Evolutionary conservation across 352 stramenopile species (phyloP).

Genomic region (Ophiocytium majus): DNA sequence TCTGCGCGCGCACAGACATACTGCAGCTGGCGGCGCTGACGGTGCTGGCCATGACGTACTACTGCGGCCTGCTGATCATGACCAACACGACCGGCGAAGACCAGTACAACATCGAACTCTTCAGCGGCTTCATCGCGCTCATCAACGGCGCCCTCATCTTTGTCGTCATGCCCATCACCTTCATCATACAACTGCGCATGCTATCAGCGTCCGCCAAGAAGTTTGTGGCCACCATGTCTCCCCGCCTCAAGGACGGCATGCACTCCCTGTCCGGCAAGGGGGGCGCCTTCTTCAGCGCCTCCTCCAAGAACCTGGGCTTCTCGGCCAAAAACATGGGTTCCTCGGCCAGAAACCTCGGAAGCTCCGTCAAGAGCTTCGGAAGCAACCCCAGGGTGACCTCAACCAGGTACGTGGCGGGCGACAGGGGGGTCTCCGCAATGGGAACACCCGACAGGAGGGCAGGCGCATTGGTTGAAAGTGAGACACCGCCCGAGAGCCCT

Average conservation of each 20-base stretch:
- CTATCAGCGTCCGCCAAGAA: not conserved
- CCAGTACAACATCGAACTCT: not conserved
- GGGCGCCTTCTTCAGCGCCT: not conserved
- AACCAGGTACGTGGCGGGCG: not conserved
- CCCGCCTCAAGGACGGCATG: not conserved
- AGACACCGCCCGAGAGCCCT: too few species aligned
- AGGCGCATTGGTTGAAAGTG: too few species aligned
- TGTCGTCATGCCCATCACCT: not conserved
- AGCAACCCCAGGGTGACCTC: too few species aligned
- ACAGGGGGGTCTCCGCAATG: too few species aligned
- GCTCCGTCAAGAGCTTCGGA: not conserved
- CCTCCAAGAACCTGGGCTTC: not conserved
- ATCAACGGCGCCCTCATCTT: not conserved
- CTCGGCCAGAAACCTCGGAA: too few species aligned
- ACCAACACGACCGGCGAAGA: not conserved
- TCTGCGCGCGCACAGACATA: not conserved
- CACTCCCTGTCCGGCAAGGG: not conserved
- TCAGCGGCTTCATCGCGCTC: not conserved
- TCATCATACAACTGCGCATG: not conserved
- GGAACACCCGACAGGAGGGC: too few species aligned
- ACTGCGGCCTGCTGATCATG: not conserved
- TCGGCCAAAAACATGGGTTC: too few species aligned
- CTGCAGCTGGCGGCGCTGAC: not conserved
- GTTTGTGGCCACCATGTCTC: not conserved
- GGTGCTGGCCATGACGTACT: not conserved